Base-by-base conservation (phyloP, 225 moss, liverwort and hornwort genomes). In the Polytrichum formosum region DNA sequence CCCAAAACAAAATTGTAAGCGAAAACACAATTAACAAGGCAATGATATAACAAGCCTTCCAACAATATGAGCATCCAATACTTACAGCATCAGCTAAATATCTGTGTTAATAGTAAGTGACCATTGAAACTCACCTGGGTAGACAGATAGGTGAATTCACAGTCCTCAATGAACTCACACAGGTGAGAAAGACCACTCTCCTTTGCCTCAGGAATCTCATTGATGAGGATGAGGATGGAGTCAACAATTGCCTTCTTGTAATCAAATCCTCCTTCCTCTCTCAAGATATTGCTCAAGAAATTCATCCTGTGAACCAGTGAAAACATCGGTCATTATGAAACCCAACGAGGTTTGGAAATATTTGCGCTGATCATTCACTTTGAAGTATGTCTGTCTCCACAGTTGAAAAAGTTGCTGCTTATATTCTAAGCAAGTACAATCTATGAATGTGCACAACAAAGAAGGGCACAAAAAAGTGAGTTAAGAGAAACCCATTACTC, bases 231-330 rank as follows among this genome's bases (percentile, higher is more conserved):
- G 37, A 97, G 85, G 26, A 93, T 89, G 18, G 96, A 97, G 63
- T 93, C 96, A 29, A 97, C 93, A 65, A 97, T 91, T 63, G 96
- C 91, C 72, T 93, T 97, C 75, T 97, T 97, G 79, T 91, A 97
- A 37, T 97, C 92, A 75, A 93, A 97, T 26, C 90, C 93, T 74
- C 96, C 96, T 81, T 96, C 96, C 54, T 96, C 96, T 82, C 93
- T 84, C 75, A 93, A 73, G 22, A 89, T 92, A 74, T 86, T 91
- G 82, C 90, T 95, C 35, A 92, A 73, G 68, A 91, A 91, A 77
- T 89, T 92, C 90, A 95, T 92, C 82, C 91, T 91, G 81, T 55
- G 67, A 37, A 6, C 6, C 20, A 55, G 46, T 16, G 72, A 28
- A 31, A 29, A 27, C 65, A 27, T 25, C 65, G 0, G 73, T 30